These are phyloP conservation scores for Periglandula ipomoeae DNA, from an alignment of 2,329 filamentous ascomycete genomes.

Conservation along the genomic window DNA sequence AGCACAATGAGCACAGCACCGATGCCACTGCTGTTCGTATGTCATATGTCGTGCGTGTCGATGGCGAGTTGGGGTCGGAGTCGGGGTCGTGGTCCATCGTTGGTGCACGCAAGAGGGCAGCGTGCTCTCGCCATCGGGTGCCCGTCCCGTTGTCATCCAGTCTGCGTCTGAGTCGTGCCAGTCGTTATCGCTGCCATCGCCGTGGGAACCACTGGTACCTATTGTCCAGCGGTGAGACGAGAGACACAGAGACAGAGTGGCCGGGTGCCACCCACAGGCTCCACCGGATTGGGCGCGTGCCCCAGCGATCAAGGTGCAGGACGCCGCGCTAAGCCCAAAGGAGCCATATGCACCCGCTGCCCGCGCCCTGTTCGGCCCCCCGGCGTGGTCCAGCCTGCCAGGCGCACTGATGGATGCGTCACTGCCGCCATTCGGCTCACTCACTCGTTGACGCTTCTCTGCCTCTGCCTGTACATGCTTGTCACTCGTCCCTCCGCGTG, in stretches of 20 bases:
- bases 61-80: no score
- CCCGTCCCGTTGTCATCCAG: no score
- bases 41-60: no score
- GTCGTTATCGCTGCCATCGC: slow-evolving; percentile 14
- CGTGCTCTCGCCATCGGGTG: slow-evolving; percentile 1
- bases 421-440: no score
- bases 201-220: slow-evolving; percentile 21
- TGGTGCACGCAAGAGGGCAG: slow-evolving; percentile 1
- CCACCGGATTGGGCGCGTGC: slow-evolving; percentile 16
- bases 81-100: no score
- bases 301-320: slow-evolving; percentile 6
- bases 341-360: background rate
- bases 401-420: slow-evolving; percentile 22
- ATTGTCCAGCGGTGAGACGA: no score
- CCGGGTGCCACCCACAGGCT: background rate
- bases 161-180: no score
- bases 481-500: slow-evolving; percentile 10
- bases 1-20: no score
- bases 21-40: no score
- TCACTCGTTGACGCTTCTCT: no score
- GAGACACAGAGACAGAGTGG: background rate
- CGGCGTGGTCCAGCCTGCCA: background rate
- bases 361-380: background rate
- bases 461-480: slow-evolving; percentile 16
- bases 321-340: slow-evolving; percentile 3